phyloP scores from a whole-genome alignment of 805 yeast genomes.

The Wickerhamiella kurtzmanii region DNA sequence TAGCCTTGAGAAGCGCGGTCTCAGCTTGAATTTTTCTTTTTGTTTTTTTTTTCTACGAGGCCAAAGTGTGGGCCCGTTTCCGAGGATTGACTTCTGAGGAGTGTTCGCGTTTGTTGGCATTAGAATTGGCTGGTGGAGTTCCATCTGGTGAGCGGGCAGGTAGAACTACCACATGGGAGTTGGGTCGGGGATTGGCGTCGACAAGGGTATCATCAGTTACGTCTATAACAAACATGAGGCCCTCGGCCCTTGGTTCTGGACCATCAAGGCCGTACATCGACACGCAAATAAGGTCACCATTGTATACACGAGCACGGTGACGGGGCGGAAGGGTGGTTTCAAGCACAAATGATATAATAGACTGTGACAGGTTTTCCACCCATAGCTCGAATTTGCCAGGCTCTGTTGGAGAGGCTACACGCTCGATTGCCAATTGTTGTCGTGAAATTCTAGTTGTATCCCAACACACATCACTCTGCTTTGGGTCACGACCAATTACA shows the following conservation, averaged over 20 bases:
- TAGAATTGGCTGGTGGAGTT: background rate
- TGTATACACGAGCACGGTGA: background rate
- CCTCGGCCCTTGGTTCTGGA: background rate
- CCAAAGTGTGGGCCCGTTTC: background rate
- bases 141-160: background rate
- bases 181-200: background rate
- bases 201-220: background rate
- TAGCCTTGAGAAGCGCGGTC: too few species aligned
- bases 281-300: background rate
- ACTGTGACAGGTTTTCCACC: slow-evolving; percentile 56
- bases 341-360: background rate
- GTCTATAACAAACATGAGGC: background rate
- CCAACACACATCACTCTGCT: slow-evolving; percentile 36
- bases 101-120: background rate
- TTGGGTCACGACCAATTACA: slow-evolving; percentile 53
- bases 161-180: background rate
- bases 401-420: slow-evolving; percentile 16
- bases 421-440: slow-evolving; percentile 58
- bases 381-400: slow-evolving; percentile 48
- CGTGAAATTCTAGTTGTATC: slow-evolving; percentile 71
- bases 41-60: too few species aligned
- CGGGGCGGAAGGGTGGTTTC: background rate
- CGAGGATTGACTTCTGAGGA: background rate
- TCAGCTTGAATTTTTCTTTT: too few species aligned
- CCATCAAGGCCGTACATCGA: background rate